These are phyloP conservation scores for Termitomyces sp. DNA, from an alignment of 768 basidiomycete genomes.

Conservation along the genomic window DNA sequence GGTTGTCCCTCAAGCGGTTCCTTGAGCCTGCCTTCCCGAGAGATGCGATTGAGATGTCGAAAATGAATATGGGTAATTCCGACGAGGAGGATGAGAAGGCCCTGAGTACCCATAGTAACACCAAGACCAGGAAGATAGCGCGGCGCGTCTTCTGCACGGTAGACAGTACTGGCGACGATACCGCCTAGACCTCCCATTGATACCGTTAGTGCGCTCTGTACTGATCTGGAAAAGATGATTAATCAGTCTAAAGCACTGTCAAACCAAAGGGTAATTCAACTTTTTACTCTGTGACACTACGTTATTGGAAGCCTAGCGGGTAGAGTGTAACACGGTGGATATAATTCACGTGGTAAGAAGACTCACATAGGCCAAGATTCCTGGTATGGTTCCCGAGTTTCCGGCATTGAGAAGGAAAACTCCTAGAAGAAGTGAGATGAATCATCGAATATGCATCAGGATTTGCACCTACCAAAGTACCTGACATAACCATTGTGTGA, in stretches of 20 bases:
- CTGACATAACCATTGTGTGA: constrained; percentile 6
- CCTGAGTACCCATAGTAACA: constrained; percentile 38
- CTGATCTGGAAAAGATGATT: constrained; percentile 20
- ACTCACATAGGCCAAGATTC: constrained; percentile 42
- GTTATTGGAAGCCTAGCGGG: constrained; percentile 37
- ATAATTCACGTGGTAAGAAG: background rate
- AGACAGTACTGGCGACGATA: constrained; percentile 40
- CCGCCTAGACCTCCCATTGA: constrained; percentile 41
- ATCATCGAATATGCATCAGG: constrained; percentile 16
- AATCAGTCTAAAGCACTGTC: constrained; percentile 1
- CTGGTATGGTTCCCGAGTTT: constrained; percentile 40
- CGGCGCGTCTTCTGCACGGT: constrained; percentile 39
- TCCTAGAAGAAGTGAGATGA: constrained; percentile 24
- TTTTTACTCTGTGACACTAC: constrained; percentile 47
- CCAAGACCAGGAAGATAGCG: constrained; percentile 43
- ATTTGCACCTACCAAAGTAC: constrained; percentile 30
- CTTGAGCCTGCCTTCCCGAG: constrained; percentile 29
- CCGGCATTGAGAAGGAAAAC: constrained; percentile 43
- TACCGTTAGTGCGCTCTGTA: constrained; percentile 38
- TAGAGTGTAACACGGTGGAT: background rate
- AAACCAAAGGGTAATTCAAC: constrained; percentile 14
- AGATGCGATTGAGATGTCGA: constrained; percentile 32
- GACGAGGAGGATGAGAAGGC: constrained; percentile 32
- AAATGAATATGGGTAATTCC: constrained; percentile 33
- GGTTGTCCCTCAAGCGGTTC: constrained; percentile 32